Percentiles rank a stretch among this genome's conserved stretches.
Conservation (phyloP, 108 stramenopile genomes). For the Mediolabrus comicus region DNA sequence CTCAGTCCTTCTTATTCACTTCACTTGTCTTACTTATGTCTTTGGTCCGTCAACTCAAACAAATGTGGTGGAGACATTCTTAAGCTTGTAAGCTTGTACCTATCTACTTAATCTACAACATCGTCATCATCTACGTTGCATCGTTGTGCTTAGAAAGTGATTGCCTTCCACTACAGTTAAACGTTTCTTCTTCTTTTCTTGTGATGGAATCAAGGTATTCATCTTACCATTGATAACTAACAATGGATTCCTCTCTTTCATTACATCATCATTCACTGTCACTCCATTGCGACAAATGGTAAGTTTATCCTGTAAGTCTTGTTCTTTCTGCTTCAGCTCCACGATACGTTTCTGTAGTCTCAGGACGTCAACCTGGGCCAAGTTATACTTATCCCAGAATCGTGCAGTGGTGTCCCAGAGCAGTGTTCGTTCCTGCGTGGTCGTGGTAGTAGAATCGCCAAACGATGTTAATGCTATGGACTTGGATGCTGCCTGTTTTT, state of each 20-base stretch:
- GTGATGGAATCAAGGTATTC: slow-evolving; percentile 4
- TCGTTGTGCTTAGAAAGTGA: too few relatives aligned
- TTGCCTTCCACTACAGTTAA: slow-evolving; percentile 36
- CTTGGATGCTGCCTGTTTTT: not conserved
- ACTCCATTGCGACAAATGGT: slow-evolving; percentile 34
- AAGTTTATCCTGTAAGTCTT: slow-evolving; percentile 26
- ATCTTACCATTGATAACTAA: slow-evolving; percentile 47
- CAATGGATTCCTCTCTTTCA: slow-evolving; percentile 38
- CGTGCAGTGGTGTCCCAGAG: slow-evolving; percentile 22
- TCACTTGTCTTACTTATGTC: too few relatives aligned
- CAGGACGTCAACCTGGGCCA: slow-evolving; percentile 31
- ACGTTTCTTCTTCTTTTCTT: slow-evolving; percentile 9
- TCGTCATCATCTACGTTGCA: not conserved
- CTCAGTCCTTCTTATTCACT: too few relatives aligned
- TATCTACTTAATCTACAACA: not conserved
- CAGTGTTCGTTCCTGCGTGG: not conserved
- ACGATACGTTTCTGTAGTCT: slow-evolving; percentile 13
- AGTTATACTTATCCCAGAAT: slow-evolving; percentile 49
- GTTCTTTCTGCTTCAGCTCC: slow-evolving; percentile 24
- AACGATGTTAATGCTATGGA: not conserved
- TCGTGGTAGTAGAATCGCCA: too few relatives aligned
- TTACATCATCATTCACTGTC: slow-evolving; percentile 44
- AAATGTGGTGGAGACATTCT: too few relatives aligned
- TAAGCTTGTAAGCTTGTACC: too few relatives aligned
- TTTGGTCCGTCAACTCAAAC: too few relatives aligned